Base-by-base conservation (phyloP, 2,329 filamentous ascomycete genomes). In the Sporothrix variecibatus region DNA sequence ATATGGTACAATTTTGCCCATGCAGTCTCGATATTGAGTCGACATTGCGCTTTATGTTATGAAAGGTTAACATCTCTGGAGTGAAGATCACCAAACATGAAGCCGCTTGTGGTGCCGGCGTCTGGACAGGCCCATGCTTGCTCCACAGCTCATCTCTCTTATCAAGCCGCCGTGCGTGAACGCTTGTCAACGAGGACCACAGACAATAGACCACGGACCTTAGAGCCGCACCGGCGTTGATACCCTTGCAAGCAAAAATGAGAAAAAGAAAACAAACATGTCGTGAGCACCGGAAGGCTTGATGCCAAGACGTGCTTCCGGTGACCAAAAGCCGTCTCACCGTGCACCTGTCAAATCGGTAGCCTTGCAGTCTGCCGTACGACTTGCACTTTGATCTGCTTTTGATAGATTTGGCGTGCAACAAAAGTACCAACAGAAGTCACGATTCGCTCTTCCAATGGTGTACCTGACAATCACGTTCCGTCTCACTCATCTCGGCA, bases 301-400 rank as follows among this genome's bases (percentile, higher is more conserved):
- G 23, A 26, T 56, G n/a, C 23, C 23, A 56, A 56, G 23, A 56
- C 51, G 51, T 56, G n/a, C 51, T 9, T 11, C 7, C 51, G 43
- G 34, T 7, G 34, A 34, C 3, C 7, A 34, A 7, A 34, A 7
- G 46, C 46, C 46, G 46, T 17, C 11, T 28, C n/a, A 23, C 31
- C 20, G n/a, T 71, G 49, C 49, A 17, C 34, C 51, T 71, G 68
- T 70, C 34, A 58, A 60, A 8, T 34, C 34, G 8, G 8, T 43
- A 72, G 70, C 70, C 56, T 62, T 64, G 70, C 58, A 62, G 56
- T 3, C 31, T 62, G 58, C 12, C 15, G 28, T n/a, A 17, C 6
- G 58, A 62, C 58, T n/a, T n/a, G n/a, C n/a, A n/a, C n/a, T 34
- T 3, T 4, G 8, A 38, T 49, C 15, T 43, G 40, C 5, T 11